These are phyloP conservation scores for Leishmania major DNA, from an alignment of 208 protist genomes.

Conservation along the genomic window DNA sequence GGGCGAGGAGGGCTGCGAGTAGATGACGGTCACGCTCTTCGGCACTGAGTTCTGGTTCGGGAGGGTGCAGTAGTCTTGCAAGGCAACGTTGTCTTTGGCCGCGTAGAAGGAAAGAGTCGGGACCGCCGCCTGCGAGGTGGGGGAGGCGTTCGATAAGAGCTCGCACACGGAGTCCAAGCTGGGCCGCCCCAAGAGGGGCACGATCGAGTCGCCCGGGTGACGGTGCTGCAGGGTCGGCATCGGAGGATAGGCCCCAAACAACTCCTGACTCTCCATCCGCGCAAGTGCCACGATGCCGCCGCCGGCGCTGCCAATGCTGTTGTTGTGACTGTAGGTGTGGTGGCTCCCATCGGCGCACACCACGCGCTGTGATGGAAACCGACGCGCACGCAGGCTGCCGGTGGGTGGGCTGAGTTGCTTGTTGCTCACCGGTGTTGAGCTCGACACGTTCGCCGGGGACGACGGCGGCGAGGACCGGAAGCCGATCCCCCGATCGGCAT, in stretches of 20 bases:
- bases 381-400: conserved; percentile 36
- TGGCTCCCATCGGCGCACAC: not conserved
- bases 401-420: conserved; percentile 7
- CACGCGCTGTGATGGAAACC: conserved; percentile 19
- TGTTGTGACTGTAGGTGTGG: not conserved
- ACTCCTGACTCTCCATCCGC: conserved; percentile 19
- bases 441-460: not conserved
- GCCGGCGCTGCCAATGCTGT: not conserved
- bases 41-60: not conserved
- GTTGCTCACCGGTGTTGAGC: not conserved
- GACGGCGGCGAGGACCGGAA: not conserved
- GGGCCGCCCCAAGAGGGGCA: conserved; percentile 8
- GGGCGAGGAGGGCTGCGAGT: conserved; percentile 29
- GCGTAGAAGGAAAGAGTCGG: conserved; percentile 4
- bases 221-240: conserved; percentile 11
- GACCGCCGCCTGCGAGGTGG: conserved; percentile 3
- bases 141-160: conserved; percentile 17
- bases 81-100: conserved; percentile 16
- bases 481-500: not conserved
- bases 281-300: conserved; percentile 4
- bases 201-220: conserved; percentile 15
- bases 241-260: conserved; percentile 4
- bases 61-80: conserved; percentile 22
- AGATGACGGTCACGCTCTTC: conserved; percentile 49
- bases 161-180: conserved; percentile 29